These are phyloP conservation scores for Diplodia intermedia DNA, from an alignment of 2,329 filamentous ascomycete species.

Conservation along the genomic window DNA sequence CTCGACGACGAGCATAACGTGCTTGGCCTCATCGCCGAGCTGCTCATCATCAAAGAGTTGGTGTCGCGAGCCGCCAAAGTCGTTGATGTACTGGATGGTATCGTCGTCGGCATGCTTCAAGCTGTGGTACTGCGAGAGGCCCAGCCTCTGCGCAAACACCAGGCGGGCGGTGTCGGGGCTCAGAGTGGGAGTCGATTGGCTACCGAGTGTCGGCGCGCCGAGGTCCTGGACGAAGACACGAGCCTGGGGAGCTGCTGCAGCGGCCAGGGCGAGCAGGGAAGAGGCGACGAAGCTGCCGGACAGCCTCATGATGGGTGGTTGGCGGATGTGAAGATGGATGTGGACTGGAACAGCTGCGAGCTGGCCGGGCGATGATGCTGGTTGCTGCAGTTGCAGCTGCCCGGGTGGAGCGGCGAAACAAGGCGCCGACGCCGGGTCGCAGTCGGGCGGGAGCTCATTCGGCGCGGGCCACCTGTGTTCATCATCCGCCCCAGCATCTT, in stretches of 20 bases:
- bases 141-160: constrained; percentile 59
- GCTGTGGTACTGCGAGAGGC: constrained; percentile 57
- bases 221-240: constrained; percentile 30
- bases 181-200: constrained; percentile 40
- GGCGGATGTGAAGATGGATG: constrained; percentile 27
- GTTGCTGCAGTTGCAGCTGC: constrained; percentile 6
- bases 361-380: constrained; percentile 23
- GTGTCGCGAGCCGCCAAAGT: constrained; percentile 51
- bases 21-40: constrained; percentile 37
- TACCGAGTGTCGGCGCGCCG: constrained; percentile 39
- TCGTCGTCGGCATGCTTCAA: constrained; percentile 50
- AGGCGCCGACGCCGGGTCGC: constrained; percentile 15
- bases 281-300: constrained; percentile 49
- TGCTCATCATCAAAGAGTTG: constrained; percentile 49
- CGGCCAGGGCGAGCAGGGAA: constrained; percentile 49
- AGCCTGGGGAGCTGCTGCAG: constrained; percentile 9
- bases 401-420: constrained; percentile 22
- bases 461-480: neutral
- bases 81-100: constrained; percentile 55
- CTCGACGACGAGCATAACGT: constrained; percentile 51
- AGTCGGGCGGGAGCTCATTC: neutral
- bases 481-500: constrained; percentile 19
- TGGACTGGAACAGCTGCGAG: constrained; percentile 8
- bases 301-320: constrained; percentile 53
- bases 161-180: constrained; percentile 56